Evolutionary conservation across 768 basidiomycete species (phyloP).

Genomic region (Gymnopilus junonius): DNA sequence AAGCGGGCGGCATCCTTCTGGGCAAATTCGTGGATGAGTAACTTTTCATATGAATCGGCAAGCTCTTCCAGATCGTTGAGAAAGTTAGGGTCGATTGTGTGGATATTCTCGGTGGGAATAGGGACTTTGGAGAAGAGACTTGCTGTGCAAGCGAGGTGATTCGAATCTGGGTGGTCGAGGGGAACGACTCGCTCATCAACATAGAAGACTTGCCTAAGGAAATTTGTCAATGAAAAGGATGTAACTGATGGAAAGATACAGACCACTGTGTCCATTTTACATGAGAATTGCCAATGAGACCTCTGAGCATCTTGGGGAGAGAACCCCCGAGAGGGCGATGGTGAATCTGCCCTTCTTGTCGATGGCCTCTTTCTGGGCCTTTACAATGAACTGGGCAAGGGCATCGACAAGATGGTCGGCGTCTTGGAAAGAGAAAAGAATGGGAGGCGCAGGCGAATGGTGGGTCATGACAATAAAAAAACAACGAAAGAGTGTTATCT

Average conservation of each 20-base stretch:
- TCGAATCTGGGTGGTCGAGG: conserved; percentile 91
- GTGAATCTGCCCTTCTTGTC: conserved; percentile 91
- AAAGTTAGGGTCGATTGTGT: conserved; percentile 73
- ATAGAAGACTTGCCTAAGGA: conserved; percentile 92
- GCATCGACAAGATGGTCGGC: conserved; percentile 57
- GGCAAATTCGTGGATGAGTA: conserved; percentile 90
- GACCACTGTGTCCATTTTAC: conserved; percentile 97
- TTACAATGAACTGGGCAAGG: conserved; percentile 82
- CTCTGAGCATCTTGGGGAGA: conserved; percentile 79
- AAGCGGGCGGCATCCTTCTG: conserved; percentile 93
- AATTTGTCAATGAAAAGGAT: not conserved
- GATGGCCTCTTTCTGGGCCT: conserved; percentile 88
- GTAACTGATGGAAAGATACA: conserved; percentile 23
- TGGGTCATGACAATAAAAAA: conserved; percentile 40
- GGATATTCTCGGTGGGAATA: conserved; percentile 78
- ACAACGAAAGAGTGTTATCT: not conserved
- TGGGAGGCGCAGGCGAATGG: conserved; percentile 64
- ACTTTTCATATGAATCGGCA: conserved; percentile 77
- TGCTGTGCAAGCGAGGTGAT: conserved; percentile 76
- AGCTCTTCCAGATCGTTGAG: conserved; percentile 82
- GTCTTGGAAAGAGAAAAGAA: conserved; percentile 73
- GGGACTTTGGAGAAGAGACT: conserved; percentile 83
- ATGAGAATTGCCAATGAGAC: conserved; percentile 63
- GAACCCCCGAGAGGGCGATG: conserved; percentile 92
- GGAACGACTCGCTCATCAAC: conserved; percentile 96